phyloP scores from a whole-genome alignment of 306 rosid species.

The Cucumis melo region DNA sequence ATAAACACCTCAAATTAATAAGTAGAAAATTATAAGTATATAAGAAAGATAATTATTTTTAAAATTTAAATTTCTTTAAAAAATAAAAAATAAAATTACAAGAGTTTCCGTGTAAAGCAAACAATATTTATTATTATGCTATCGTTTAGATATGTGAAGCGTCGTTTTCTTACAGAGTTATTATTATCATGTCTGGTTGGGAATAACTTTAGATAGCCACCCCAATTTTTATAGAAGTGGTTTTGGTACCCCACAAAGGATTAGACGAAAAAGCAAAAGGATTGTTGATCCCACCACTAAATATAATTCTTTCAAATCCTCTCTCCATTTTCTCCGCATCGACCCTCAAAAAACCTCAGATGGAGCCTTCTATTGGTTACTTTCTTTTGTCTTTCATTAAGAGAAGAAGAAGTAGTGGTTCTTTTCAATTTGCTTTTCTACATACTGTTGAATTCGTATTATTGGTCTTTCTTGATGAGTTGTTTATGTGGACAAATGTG shows the following conservation, averaged over 20 bases:
- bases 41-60: too few relatives aligned
- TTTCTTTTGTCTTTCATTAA: not conserved
- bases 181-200: not conserved
- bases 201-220: slow-evolving; percentile 5
- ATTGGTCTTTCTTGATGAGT: not conserved
- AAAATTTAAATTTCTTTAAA: too few relatives aligned
- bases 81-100: too few relatives aligned
- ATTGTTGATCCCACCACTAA: slow-evolving; percentile 9
- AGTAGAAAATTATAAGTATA: too few relatives aligned
- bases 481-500: not conserved
- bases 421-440: not conserved
- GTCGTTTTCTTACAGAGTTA: too few relatives aligned
- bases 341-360: not conserved
- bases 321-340: not conserved
- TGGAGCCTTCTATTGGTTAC: not conserved
- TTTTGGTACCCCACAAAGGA: slow-evolving; percentile 50
- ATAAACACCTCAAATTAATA: too few relatives aligned
- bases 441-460: not conserved
- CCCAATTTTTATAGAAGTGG: slow-evolving; percentile 26
- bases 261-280: not conserved
- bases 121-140: too few relatives aligned
- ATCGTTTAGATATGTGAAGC: too few relatives aligned
- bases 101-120: too few relatives aligned
- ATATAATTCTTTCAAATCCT: not conserved
- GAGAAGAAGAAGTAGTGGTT: not conserved